Conservation (phyloP, 140 eudicot species). For the Stevia rebaudiana region DNA sequence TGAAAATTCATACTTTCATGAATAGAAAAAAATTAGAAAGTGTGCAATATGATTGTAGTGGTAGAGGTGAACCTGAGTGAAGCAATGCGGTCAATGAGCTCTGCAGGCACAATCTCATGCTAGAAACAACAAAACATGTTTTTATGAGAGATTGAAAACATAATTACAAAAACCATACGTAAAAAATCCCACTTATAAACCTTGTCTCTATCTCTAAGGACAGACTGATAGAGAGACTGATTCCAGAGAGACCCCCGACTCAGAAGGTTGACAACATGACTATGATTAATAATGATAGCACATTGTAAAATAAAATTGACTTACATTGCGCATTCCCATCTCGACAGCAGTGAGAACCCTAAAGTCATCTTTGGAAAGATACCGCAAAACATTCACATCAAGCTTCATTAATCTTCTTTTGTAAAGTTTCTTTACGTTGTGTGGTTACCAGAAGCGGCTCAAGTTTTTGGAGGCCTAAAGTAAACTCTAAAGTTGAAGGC, state of each 20-base stretch:
- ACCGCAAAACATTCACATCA: conserved; percentile 72
- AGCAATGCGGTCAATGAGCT: conserved; percentile 83
- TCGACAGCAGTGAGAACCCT: conserved; percentile 95
- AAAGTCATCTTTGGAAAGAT: conserved; percentile 91
- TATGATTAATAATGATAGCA: too few relatives aligned
- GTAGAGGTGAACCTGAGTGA: conserved; percentile 96
- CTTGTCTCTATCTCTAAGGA: too few relatives aligned
- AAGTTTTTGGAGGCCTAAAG: neutral
- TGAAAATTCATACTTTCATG: too few relatives aligned
- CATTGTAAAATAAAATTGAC: neutral
- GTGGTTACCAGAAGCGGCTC: neutral
- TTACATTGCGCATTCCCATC: conserved; percentile 99
- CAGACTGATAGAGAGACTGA: too few relatives aligned
- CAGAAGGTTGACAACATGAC: too few relatives aligned
- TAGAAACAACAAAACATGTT: conserved; percentile 25
- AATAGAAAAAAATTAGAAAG: too few relatives aligned
- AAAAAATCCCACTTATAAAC: too few relatives aligned
- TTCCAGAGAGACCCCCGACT: too few relatives aligned
- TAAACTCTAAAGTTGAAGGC: neutral
- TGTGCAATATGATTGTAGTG: too few relatives aligned
- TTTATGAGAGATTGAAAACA: neutral
- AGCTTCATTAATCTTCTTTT: conserved; percentile 56
- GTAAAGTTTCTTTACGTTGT: neutral
- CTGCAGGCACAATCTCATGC: conserved; percentile 95
- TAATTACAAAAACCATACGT: neutral